Percentiles rank a stretch among this genome's conserved stretches.
These are phyloP conservation scores for Coemansia sp. DNA, from an alignment of 192 early-diverging fungal species.

Conservation along the genomic window DNA sequence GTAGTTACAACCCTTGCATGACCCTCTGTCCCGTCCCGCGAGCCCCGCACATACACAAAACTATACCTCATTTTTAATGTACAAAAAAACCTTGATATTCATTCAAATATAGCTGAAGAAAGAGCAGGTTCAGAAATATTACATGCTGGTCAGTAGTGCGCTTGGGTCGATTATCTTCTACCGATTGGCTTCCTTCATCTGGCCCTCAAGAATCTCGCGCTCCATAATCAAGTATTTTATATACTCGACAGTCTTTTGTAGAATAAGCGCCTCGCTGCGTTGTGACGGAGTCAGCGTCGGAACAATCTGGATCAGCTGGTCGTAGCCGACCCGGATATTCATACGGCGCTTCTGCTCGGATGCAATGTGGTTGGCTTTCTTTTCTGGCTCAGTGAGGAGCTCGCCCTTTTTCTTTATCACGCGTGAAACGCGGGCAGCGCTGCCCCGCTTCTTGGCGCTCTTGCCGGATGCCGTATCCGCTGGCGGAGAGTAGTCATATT, in stretches of 20 bases:
- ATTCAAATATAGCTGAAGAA: neutral
- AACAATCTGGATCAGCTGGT: slow-evolving; percentile 84
- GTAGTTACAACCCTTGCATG: too few species aligned
- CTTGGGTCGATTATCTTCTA: neutral
- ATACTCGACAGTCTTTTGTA: slow-evolving; percentile 82
- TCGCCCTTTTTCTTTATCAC: slow-evolving; percentile 59
- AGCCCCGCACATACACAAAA: too few species aligned
- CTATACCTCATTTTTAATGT: neutral
- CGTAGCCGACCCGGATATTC: slow-evolving; percentile 88
- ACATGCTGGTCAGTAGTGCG: neutral
- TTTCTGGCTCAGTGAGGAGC: slow-evolving; percentile 84
- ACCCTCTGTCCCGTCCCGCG: too few species aligned
- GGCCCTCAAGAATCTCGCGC: slow-evolving; percentile 50
- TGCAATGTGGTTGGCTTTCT: slow-evolving; percentile 93
- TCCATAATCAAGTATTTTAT: slow-evolving; percentile 67
- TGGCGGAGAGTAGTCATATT: neutral
- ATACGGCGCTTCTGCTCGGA: slow-evolving; percentile 91
- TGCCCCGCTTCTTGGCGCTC: neutral
- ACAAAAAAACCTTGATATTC: neutral
- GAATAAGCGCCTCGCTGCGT: slow-evolving; percentile 80
- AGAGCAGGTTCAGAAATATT: neutral
- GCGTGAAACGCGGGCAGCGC: slow-evolving; percentile 2
- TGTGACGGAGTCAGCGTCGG: slow-evolving; percentile 80
- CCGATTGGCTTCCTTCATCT: slow-evolving; percentile 25
- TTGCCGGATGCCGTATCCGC: neutral